Evolutionary conservation across 805 yeast species (phyloP), one percentile per base, ranked within the genome.

Genomic region (Suhomyces faveliae): DNA sequence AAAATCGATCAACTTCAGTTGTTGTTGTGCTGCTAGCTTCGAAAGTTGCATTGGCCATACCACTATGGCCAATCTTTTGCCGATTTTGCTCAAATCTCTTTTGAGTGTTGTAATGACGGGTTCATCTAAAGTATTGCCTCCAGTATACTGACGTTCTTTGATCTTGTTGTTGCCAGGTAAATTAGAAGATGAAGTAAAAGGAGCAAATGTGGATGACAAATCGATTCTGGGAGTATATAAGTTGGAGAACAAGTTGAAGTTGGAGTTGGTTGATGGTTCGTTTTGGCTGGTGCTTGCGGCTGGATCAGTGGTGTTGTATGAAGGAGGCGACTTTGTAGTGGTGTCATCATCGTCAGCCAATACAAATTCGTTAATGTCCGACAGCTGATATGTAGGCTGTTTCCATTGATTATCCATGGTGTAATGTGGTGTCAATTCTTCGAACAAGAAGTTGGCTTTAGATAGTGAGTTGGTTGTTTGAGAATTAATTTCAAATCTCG

Each of bases 51-150:
- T 62, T 2, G 78, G 78, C 78, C 78, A 73, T 29, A 73, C 59
- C n/a, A 73, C 76, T 5, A 68, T 64, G 11, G 63, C 63, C 24
- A 73, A 56, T 23, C 77, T 53, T 29, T 59, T 62, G 30, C 64
- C 70, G 20, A 73, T 71, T 45, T 68, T 71, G 4, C 55, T 43
- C 13, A 71, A 49, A 50, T 73, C 78, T 46, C 77, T 56, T 24
- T 59, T 58, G 51, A 84, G 63, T 0, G 90, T 84, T 25, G 73
- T 67, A 58, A 70, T 60, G 7, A 84, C 84, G 0, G 89, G 87
- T 64, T 84, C 90, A 58, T 85, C 89, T 10, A 84, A 65, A 2
- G 90, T 84, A 58, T 84, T 86, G 23, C 87, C 87, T 2, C 89
- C 89, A 17, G 81, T 61, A 58, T 76, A 82, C 51, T 79, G 83